Evolutionary conservation across 805 yeast species (phyloP), one percentile per base, ranked within the genome.

Genomic region (Metschnikowia similis): DNA sequence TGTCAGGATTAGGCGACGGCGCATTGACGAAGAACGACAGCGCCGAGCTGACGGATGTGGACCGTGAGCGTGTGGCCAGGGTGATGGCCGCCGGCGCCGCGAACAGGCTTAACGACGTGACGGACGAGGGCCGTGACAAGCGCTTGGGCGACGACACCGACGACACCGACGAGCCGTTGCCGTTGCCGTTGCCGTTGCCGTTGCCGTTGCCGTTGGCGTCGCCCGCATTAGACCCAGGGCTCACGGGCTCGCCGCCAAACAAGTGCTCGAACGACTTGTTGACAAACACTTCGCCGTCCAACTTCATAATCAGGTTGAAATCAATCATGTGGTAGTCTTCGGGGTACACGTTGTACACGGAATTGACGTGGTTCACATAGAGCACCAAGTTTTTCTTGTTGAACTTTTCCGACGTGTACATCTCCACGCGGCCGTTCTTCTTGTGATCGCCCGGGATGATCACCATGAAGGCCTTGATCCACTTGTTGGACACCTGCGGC

Each of bases 341-440:
- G 0, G 88, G 87, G 57, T 78, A 84, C 7, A 82, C 75, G n/a
- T 84, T 77, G 61, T 72, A 79, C 45, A 77, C 74, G 41, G 75
- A 69, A 35, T 70, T 63, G 14, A 78, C 75, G 42, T 66, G 62
- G 11, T 75, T 66, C 30, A 83, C 67, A 27, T 81, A 70, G 36
- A 81, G 76, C 45, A 84, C 66, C 58, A 83, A 67, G 56, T 74
- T 67, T 60, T 79, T 82, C 61, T 81, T 81, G 13, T 67, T 52
- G 27, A 76, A 68, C 56, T 74, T 79, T 14, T 76, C 76, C 8
- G 75, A 69, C 4, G 75, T 65, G 62, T 80, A 84, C 29, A 84
- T 70, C 57, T 79, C 81, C 42, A 83, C 69, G 38, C 76, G 69
- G 30, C 86, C 87, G 43, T 66, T 65, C 55, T 74, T 74, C 57